Evolutionary conservation across 257 asterid species (phyloP).

Genomic region (Henckelia pumila): DNA sequence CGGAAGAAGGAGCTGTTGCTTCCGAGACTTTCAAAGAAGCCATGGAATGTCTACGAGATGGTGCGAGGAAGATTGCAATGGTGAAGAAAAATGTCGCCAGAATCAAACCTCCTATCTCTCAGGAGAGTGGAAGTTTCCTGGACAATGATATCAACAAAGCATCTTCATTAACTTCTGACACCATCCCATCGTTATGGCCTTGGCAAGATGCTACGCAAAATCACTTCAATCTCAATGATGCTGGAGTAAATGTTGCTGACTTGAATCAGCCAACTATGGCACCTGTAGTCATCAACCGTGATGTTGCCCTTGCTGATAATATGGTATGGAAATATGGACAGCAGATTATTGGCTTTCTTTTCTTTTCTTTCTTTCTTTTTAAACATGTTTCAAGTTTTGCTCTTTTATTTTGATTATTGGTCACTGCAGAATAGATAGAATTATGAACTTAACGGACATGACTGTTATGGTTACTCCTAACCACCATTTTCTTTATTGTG

Average conservation of each 20-base stretch:
- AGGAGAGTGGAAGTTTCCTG: slow-evolving; percentile 42
- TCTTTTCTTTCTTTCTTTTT: background rate
- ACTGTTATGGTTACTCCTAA: slow-evolving; percentile 3
- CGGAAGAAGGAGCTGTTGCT: slow-evolving; percentile 68
- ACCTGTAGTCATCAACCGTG: slow-evolving; percentile 60
- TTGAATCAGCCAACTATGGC: slow-evolving; percentile 53
- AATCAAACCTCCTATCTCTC: slow-evolving; percentile 42
- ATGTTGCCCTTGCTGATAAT: slow-evolving; percentile 58
- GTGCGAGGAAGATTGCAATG: slow-evolving; percentile 50
- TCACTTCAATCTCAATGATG: slow-evolving; percentile 54
- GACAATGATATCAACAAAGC: slow-evolving; percentile 45
- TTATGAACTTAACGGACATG: slow-evolving; percentile 5
- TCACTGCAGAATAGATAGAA: background rate
- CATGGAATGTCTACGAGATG: slow-evolving; percentile 55
- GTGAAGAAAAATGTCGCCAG: slow-evolving; percentile 45
- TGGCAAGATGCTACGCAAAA: slow-evolving; percentile 53
- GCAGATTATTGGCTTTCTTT: slow-evolving; percentile 11
- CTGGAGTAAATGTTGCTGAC: slow-evolving; percentile 41
- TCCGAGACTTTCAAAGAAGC: slow-evolving; percentile 60
- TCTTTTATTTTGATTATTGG: slow-evolving; percentile 2
- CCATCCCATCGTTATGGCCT: slow-evolving; percentile 55
- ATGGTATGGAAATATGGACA: slow-evolving; percentile 36
- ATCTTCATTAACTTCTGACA: slow-evolving; percentile 37
- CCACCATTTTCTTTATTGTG: slow-evolving; percentile 20
- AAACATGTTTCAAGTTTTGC: background rate